Percentiles rank a stretch among this genome's conserved stretches.
Conservation (phyloP, 2,329 filamentous ascomycete genomes). For the Diaporthe nobilis region DNA sequence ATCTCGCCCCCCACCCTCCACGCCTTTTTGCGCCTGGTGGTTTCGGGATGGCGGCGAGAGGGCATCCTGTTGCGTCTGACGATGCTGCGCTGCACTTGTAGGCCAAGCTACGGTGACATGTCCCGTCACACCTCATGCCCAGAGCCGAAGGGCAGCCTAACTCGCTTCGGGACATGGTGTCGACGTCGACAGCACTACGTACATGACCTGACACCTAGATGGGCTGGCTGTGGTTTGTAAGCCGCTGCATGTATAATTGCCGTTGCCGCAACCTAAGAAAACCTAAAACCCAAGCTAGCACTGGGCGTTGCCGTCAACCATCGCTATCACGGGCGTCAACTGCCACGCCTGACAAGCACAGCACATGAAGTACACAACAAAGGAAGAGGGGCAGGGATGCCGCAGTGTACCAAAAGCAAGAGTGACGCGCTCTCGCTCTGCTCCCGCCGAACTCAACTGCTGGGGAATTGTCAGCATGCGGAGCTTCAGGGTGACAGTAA, state of each 20-base stretch:
- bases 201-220: neutral
- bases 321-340: slow-evolving; percentile 3
- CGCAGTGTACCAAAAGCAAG: neutral
- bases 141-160: slow-evolving; percentile 2
- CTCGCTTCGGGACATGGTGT: neutral
- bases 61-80: slow-evolving; percentile 13
- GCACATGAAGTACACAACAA: neutral
- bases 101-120: slow-evolving; percentile 26
- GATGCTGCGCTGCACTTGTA: neutral
- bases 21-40: neutral
- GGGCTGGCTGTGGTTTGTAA: neutral
- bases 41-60: slow-evolving; percentile 19
- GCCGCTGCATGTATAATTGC: neutral
- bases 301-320: neutral
- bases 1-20: slow-evolving; percentile 7
- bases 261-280: slow-evolving; percentile 24
- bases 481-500: slow-evolving; percentile 20
- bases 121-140: slow-evolving; percentile 4
- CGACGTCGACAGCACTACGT: neutral
- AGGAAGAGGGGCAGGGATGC: neutral
- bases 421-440: neutral
- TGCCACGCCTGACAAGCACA: neutral
- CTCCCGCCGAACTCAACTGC: neutral
- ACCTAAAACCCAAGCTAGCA: slow-evolving; percentile 25
- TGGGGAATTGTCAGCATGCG: slow-evolving; percentile 27